Conservation (phyloP, 495 filamentous ascomycete genomes). For the Penicillium paradoxum region DNA sequence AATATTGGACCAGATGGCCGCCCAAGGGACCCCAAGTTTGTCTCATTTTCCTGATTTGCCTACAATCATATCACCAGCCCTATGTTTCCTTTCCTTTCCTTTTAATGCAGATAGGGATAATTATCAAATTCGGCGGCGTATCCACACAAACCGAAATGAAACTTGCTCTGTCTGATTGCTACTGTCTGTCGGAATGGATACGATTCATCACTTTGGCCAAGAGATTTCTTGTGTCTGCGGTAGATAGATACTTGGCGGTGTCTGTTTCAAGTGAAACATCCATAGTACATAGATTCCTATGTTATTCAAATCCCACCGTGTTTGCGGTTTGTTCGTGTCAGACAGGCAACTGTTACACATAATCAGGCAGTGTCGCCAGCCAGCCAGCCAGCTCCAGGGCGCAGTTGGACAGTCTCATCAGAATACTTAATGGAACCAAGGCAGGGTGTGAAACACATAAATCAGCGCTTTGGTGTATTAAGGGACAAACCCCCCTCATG, state of each 20-base stretch:
- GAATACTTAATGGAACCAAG: not conserved
- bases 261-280: not conserved
- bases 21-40: constrained; percentile 90
- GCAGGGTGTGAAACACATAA: not conserved
- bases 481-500: not conserved
- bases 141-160: not conserved
- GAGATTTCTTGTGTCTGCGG: not conserved
- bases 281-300: not conserved
- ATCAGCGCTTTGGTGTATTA: not conserved
- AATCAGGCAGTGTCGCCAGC: not conserved
- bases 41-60: constrained; percentile 69
- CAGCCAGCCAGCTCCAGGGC: not conserved
- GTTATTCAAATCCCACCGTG: not conserved
- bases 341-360: not conserved
- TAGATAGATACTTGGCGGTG: not conserved
- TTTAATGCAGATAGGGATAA: not conserved
- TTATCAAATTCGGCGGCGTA: not conserved
- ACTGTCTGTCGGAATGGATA: not conserved
- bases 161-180: not conserved
- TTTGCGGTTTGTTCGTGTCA: not conserved
- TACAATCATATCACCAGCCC: not conserved
- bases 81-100: not conserved
- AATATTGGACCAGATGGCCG: constrained; percentile 83
- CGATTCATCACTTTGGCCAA: not conserved
- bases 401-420: no score